Evolutionary conservation across 176 grass and related monocot species (phyloP), one percentile per base, ranked within the genome.

Genomic region (Dendrocalamus sinicus): DNA sequence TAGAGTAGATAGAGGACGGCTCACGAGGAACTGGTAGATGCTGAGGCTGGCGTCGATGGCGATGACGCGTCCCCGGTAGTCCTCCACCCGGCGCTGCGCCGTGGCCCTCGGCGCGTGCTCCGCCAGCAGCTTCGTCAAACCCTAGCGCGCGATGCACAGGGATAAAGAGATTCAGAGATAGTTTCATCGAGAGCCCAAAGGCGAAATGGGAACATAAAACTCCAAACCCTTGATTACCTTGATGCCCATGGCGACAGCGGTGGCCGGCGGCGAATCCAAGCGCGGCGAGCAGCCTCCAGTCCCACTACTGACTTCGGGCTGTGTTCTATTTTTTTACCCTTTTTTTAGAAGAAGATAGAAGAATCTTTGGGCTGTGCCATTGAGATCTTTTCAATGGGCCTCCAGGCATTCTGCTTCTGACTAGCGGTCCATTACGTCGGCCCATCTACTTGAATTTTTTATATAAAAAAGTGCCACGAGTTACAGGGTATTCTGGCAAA

Each of bases 1-100:
- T 48, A 30, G 37, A 70, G 19, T 10, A 89, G 9, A 11, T 22
- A 9, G n/a, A 57, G 2, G 39, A 22, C 22, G 45, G 59, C 83
- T 79, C 26, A 98, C 96, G 13, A 95, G 93, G 66, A 16, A 93
- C 51, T 95, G 95, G 83, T 98, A 95, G 77, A 98, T 95, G 89
- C 95, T 93, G 80, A 98, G 85, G 91, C 93, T 95, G 44, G 95
- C 91, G 68, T 92, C 96, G 12, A 98, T 69, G 24, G 96, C 96
- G 51, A 98, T 88, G 87, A 92, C 83, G 52, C 91, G 89, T 4
- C 93, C 93, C 13, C 85, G 89, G 54, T 95, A 98, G 81, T 90
- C 85, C 86, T 95, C 96, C 52, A 98, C 85, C 81, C 84, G 86
- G 46, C 87, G 79, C 76, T 81, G 72, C 83, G 79, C 88, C 26